These are phyloP conservation scores for Apophysomyces sp. DNA, from an alignment of 371 early-diverging fungal species.

Conservation along the genomic window DNA sequence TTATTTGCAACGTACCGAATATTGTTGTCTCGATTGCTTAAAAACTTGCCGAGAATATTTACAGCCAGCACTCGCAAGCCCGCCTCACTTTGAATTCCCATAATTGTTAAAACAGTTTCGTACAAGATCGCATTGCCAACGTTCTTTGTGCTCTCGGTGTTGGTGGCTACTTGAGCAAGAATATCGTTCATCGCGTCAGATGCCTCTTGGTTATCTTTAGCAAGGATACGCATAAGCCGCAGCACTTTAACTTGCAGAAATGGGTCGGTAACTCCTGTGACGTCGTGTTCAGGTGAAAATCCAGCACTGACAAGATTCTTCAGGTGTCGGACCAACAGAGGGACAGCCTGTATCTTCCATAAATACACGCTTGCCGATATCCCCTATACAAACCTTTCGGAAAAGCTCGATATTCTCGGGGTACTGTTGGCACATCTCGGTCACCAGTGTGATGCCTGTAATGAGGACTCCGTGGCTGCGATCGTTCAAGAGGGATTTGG, in stretches of 20 bases:
- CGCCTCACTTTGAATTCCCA: slow-evolving; percentile 91
- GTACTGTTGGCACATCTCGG: slow-evolving; percentile 82
- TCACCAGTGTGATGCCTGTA: slow-evolving; percentile 88
- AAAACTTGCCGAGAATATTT: slow-evolving; percentile 94
- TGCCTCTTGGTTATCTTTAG: slow-evolving; percentile 81
- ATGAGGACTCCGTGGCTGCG: slow-evolving; percentile 95
- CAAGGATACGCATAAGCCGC: slow-evolving; percentile 86
- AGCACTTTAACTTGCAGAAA: slow-evolving; percentile 96
- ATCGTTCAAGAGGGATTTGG: slow-evolving; percentile 81
- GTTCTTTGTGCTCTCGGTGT: slow-evolving; percentile 92
- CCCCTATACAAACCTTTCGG: slow-evolving; percentile 52
- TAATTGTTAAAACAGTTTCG: slow-evolving; percentile 94
- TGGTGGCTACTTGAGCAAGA: slow-evolving; percentile 95
- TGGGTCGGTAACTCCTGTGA: slow-evolving; percentile 94
- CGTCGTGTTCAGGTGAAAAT: slow-evolving; percentile 95
- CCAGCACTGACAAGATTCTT: slow-evolving; percentile 87
- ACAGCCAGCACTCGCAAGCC: slow-evolving; percentile 93
- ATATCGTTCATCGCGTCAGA: slow-evolving; percentile 96
- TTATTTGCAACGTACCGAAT: slow-evolving; percentile 65
- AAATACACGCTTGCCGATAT: neutral
- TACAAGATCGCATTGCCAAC: slow-evolving; percentile 97
- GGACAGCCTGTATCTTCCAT: slow-evolving; percentile 61
- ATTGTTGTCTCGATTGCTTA: slow-evolving; percentile 95
- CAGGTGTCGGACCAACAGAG: slow-evolving; percentile 83
- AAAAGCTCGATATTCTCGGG: slow-evolving; percentile 69